Conservation (phyloP, 2,329 filamentous ascomycete genomes). For the Tolypocladium sp. region DNA sequence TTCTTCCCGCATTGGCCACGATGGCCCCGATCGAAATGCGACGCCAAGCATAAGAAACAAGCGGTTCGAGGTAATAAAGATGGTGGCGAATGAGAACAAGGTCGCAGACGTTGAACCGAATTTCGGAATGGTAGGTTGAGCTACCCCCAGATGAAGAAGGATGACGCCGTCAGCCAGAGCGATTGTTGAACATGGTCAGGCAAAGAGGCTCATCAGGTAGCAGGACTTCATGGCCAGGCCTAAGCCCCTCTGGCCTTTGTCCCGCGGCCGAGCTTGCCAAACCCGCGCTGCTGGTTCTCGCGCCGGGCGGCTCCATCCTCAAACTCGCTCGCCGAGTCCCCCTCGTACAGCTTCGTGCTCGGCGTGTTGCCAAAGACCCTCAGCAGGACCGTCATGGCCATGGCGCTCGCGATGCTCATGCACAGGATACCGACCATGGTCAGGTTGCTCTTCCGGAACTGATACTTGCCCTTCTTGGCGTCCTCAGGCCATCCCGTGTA, state of each 20-base stretch:
- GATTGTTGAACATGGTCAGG: conserved; percentile 20
- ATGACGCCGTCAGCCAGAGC: not conserved
- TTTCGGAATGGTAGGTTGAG: conserved; percentile 24
- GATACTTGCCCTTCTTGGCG: conserved; percentile 53
- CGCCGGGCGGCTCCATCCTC: conserved; percentile 53
- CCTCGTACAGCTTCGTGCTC: conserved; percentile 33
- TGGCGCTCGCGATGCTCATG: conserved; percentile 64
- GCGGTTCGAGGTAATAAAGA: not conserved
- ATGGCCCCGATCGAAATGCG: not conserved
- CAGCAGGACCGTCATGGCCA: conserved; percentile 59
- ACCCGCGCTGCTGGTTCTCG: conserved; percentile 49
- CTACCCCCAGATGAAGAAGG: conserved; percentile 15
- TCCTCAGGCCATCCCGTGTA: conserved; percentile 83
- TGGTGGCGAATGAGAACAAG: not conserved
- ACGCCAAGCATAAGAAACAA: not conserved
- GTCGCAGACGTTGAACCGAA: not conserved
- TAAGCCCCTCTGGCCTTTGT: conserved; percentile 13
- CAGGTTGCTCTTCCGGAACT: conserved; percentile 76
- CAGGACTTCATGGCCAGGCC: not conserved
- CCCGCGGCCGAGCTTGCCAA: conserved; percentile 32
- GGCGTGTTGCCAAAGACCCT: conserved; percentile 46
- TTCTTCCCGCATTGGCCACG: not conserved
- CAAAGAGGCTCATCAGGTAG: not conserved
- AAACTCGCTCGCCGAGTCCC: conserved; percentile 33
- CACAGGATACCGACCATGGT: conserved; percentile 81